These are phyloP conservation scores for Scopulariopsis brevicaulis DNA, from an alignment of 2,329 filamentous ascomycete genomes.

Conservation along the genomic window DNA sequence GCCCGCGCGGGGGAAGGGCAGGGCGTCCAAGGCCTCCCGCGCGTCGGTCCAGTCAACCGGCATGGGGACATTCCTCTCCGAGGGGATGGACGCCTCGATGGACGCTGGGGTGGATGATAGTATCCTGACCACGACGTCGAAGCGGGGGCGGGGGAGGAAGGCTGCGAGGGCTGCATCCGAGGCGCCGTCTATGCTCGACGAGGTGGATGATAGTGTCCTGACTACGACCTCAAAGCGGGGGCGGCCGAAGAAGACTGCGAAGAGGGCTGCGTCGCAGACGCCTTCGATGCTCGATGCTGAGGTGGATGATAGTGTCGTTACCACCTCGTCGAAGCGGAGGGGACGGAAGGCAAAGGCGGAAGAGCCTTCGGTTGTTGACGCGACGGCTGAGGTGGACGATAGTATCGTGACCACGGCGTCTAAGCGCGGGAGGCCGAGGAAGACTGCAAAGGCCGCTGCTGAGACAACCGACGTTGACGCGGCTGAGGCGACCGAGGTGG, in stretches of 20 bases:
- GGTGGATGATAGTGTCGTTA: constrained; percentile 47
- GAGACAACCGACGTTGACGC: constrained; percentile 27
- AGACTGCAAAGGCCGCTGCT: constrained; percentile 15
- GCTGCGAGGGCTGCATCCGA: too few species aligned
- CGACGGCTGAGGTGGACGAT: constrained; percentile 37
- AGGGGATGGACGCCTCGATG: neutral
- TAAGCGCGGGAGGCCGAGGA: constrained; percentile 39
- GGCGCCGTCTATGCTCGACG: constrained; percentile 30
- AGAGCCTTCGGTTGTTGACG: constrained; percentile 30
- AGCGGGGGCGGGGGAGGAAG: too few species aligned
- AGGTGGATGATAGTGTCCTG: constrained; percentile 45
- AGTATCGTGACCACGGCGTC: constrained; percentile 49
- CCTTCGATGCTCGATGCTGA: constrained; percentile 34
- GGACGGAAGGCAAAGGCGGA: constrained; percentile 34
- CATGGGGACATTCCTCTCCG: constrained; percentile 35
- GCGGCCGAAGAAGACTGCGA: constrained; percentile 35
- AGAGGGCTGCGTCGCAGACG: neutral
- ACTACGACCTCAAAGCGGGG: constrained; percentile 43
- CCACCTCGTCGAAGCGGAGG: constrained; percentile 41
- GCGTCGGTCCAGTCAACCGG: constrained; percentile 46
- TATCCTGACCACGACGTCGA: neutral
- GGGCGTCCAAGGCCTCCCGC: constrained; percentile 59
- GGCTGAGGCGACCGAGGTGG: constrained; percentile 24
- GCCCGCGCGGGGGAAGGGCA: constrained; percentile 37
- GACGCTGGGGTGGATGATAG: too few species aligned